Evolutionary conservation across 2,329 filamentous ascomycete species (phyloP), one percentile per base, ranked within the genome.

Genomic region (Ramularia endophylla): DNA sequence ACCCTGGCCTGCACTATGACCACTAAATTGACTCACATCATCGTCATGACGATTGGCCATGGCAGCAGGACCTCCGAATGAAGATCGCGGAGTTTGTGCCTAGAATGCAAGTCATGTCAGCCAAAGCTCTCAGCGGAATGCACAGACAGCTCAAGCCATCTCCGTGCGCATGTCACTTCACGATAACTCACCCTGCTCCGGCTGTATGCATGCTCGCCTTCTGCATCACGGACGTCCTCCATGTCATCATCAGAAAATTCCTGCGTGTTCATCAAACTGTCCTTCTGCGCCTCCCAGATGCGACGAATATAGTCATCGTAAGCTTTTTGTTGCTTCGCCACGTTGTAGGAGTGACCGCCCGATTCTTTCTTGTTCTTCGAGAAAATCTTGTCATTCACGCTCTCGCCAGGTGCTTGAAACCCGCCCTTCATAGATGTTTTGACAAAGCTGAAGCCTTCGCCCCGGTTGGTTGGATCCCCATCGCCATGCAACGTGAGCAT

Each of bases 371-470:
- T 65, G 48, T 71, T 69, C 56, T 92, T 90, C 12, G 85, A 85
- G 59, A 89, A 86, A 50, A 92, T 80, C 61, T 89, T 87, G 47
- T 89, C 85, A 57, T 87, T 85, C 47, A 89, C 86, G 57, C 87
- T 89, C 62, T 95, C 87, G 15, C 87, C 88, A 18, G 94, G 78
- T 15, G 88, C 84, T 59, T 89, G 87, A 64, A 95, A 98, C 0
- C 92, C 92, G 47, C 92, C 92, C 66, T 98, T 98, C 92, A 98
- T 98, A 1, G 87, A 94, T 0, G 89, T 95, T 59, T 92, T 88
- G 63, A 98, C 89, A 64, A 98, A 95, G 61, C 87, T 95, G 70
- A 97, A 95, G 2, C 87, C 92, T 45, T 95, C 81, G 2, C 92
- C 92, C 56, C 89, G 85, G 17, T 88, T 88, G 0, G 90, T 95